phyloP scores from a whole-genome alignment of 495 filamentous ascomycete genomes.

The Sphaerosporella brunnea region DNA sequence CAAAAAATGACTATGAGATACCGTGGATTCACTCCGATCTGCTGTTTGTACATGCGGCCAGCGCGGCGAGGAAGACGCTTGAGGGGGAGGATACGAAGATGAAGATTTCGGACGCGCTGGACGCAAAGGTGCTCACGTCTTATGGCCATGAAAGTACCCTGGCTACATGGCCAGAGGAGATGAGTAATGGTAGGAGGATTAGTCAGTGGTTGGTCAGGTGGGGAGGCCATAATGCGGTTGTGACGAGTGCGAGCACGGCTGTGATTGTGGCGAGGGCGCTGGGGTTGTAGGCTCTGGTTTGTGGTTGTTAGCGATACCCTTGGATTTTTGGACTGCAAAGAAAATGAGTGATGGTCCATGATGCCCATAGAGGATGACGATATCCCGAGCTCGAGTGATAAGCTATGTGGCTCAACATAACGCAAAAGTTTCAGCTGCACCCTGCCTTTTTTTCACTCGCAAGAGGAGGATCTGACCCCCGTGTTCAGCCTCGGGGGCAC shows the following conservation, averaged over 20 bases:
- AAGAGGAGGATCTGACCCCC: too few species aligned
- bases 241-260: constrained; percentile 30
- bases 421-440: too few species aligned
- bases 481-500: too few species aligned
- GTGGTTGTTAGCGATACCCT: too few species aligned
- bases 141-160: constrained; percentile 19
- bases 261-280: constrained; percentile 23
- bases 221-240: constrained; percentile 38
- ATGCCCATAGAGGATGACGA: too few species aligned
- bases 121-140: constrained; percentile 22
- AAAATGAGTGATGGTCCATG: too few species aligned
- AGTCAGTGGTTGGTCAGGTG: constrained; percentile 31
- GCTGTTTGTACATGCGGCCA: constrained; percentile 37
- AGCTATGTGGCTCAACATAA: too few species aligned
- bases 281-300: constrained; percentile 17
- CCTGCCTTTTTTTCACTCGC: too few species aligned
- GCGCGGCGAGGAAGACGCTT: constrained; percentile 33
- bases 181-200: constrained; percentile 20
- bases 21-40: constrained; percentile 43
- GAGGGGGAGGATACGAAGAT: constrained; percentile 24
- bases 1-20: constrained; percentile 59
- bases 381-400: too few species aligned
- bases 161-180: constrained; percentile 19
- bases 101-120: constrained; percentile 29
- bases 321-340: too few species aligned